phyloP scores from a whole-genome alignment of 371 early-diverging fungal genomes.

The Amoeboaphelidium protococcarum region DNA sequence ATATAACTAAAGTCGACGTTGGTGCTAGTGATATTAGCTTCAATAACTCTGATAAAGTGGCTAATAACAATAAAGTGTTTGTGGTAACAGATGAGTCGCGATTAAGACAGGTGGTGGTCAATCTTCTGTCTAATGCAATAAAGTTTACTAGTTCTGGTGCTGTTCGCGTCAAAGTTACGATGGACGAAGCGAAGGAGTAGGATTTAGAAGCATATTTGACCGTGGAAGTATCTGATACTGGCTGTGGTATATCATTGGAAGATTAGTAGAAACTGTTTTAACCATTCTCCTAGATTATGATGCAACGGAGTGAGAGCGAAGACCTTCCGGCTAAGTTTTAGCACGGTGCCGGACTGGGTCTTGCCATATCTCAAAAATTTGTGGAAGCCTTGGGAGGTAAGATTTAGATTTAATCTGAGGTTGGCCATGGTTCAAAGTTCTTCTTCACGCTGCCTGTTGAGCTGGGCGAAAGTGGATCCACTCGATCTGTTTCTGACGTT shows the following conservation, averaged over 20 bases:
- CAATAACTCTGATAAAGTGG: too few species aligned
- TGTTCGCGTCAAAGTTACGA: too few species aligned
- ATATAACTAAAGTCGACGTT: too few species aligned
- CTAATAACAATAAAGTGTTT: slow-evolving; percentile 1
- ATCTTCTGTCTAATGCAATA: slow-evolving; percentile 30
- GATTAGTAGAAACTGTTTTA: slow-evolving; percentile 22
- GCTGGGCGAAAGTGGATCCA: slow-evolving; percentile 5
- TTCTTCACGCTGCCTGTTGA: slow-evolving; percentile 3
- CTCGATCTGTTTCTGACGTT: slow-evolving; percentile 4
- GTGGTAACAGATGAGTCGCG: slow-evolving; percentile 5
- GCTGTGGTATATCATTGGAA: slow-evolving; percentile 27
- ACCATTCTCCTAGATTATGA: slow-evolving; percentile 25
- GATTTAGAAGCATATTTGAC: too few species aligned
- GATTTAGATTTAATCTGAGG: slow-evolving; percentile 9
- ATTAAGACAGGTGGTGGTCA: slow-evolving; percentile 16
- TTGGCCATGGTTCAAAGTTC: slow-evolving; percentile 11
- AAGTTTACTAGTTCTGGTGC: too few species aligned
- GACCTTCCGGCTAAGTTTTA: slow-evolving; percentile 21
- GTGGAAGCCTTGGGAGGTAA: slow-evolving; percentile 13
- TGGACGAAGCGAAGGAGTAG: too few species aligned
- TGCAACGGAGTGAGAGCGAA: too few species aligned
- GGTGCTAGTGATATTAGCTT: too few species aligned
- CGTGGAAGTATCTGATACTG: too few species aligned
- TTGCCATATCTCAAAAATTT: slow-evolving; percentile 12
- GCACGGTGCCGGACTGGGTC: slow-evolving; percentile 21